Evolutionary conservation across 768 basidiomycete genomes (phyloP), one percentile per base, ranked within the genome.

Genomic region (Pleurotus eryngii): DNA sequence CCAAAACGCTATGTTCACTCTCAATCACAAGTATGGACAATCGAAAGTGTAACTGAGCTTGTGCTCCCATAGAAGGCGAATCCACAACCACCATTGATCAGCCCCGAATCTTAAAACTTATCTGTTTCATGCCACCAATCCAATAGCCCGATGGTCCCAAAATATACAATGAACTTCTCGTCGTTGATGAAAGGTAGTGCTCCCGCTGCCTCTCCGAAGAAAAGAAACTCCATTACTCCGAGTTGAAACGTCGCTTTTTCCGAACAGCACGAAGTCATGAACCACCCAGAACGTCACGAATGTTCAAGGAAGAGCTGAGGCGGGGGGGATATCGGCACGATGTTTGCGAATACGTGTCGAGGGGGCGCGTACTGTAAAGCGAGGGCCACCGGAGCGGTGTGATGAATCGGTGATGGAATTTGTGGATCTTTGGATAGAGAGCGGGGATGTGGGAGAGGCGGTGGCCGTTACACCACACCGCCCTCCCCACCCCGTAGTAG

Each of bases 141-240:
- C 60, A 68, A 56, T 54, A 67, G 48, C 14, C 68, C 68, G 35
- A 67, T 27, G 2, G 60, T 61, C 35, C 69, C 69, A 50, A 68
- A 70, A 53, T 64, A 62, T 1, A 67, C 61, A 55, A 59, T 49
- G 26, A 68, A 70, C 14, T 47, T 61, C 55, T 70, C 68, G 53
- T n/a, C n/a, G n/a, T n/a, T 70, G 69, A 49, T 70, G 69, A n/a
- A 35, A 60, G 46, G 59, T 70, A 67, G 57, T 69, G 69, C 18
- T 47, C 51, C 59, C 14, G 68, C 68, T n/a, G 57, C 57, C 4
- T 63, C 63, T 3, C 47, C 62, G 18, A 66, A 65, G 58, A 68
- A 70, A 40, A n/a, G n/a, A n/a, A n/a, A n/a, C n/a, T n/a, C 68
- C 65, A 45, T n/a, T 64, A 68, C 17, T 69, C 70, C 1, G 63